These are phyloP conservation scores for Cladosporium sp. DNA, from an alignment of 2,329 filamentous ascomycete species.

Conservation along the genomic window DNA sequence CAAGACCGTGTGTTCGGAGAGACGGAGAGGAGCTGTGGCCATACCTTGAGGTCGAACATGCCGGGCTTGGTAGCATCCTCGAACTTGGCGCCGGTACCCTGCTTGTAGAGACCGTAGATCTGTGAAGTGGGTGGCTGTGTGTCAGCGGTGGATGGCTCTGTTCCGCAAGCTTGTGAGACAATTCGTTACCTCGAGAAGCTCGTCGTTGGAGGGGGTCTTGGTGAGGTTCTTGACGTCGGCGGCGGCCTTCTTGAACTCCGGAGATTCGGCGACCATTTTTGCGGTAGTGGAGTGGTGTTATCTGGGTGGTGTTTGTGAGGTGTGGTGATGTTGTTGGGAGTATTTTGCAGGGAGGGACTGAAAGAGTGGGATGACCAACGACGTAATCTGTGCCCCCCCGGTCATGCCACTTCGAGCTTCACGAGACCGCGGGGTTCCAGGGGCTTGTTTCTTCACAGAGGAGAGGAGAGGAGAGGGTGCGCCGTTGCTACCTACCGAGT, in stretches of 20 bases:
- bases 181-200: conserved; percentile 54
- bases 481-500: too few species aligned
- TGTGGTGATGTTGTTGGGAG: conserved; percentile 2
- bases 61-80: conserved; percentile 50
- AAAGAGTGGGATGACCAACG: conserved; percentile 8
- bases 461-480: too few species aligned
- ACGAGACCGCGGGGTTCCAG: neutral
- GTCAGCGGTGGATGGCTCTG: neutral
- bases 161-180: neutral
- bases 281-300: neutral
- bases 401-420: neutral
- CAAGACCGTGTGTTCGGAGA: neutral
- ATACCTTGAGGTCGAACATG: conserved; percentile 67
- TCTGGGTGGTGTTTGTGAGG: neutral
- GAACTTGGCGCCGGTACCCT: conserved; percentile 37
- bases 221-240: conserved; percentile 64
- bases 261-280: conserved; percentile 18
- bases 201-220: conserved; percentile 58
- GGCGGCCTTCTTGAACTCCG: conserved; percentile 81
- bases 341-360: neutral
- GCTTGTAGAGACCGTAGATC: conserved; percentile 51
- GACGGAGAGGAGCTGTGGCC: conserved; percentile 16
- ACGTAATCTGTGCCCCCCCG: conserved; percentile 6
- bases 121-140: conserved; percentile 36
- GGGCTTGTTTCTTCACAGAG: neutral